A percentile compares a stretch with the other conserved stretches of the same genome.
phyloP scores from a whole-genome alignment of 163 green algal genomes.

The Chlamydomonas reinhardtii region DNA sequence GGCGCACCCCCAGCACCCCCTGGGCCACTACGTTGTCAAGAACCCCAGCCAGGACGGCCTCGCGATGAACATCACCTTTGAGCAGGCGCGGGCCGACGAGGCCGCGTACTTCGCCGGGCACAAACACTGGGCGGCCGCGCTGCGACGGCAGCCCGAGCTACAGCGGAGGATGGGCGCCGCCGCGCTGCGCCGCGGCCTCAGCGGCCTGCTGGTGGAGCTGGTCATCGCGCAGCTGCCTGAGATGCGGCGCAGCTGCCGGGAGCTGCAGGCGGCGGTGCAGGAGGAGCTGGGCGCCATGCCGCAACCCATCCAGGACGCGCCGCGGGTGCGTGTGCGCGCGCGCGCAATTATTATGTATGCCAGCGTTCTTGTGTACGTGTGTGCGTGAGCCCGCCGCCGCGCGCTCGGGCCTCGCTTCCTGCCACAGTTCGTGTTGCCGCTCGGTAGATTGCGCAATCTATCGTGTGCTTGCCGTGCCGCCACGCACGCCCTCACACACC shows the following conservation, averaged over 20 bases:
- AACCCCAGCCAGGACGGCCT: slow-evolving; percentile 53
- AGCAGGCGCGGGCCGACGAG: slow-evolving; percentile 13
- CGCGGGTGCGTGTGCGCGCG: too few species aligned
- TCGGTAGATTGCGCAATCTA: too few species aligned
- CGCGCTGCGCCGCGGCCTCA: slow-evolving; percentile 27
- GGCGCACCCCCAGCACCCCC: not conserved
- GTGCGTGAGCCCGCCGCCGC: too few species aligned
- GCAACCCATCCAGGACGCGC: not conserved
- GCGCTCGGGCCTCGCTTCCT: too few species aligned
- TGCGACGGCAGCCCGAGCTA: not conserved
- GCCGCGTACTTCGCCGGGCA: slow-evolving; percentile 12
- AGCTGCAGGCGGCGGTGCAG: not conserved
- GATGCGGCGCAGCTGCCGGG: not conserved
- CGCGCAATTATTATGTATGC: too few species aligned
- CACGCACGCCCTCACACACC: too few species aligned
- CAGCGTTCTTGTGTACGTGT: too few species aligned
- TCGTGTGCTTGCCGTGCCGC: too few species aligned
- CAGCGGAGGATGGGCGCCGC: not conserved
- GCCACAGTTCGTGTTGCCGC: not conserved
- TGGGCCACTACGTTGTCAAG: slow-evolving; percentile 61
- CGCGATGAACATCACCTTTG: not conserved
- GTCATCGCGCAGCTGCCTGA: slow-evolving; percentile 21
- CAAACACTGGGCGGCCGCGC: not conserved
- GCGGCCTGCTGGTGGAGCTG: slow-evolving; percentile 9
- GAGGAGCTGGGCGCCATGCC: not conserved